Percentiles rank a stretch among this genome's conserved stretches.
Evolutionary conservation across 345 rosid species (phyloP).

Genomic region (Rubroshorea leprosula): DNA sequence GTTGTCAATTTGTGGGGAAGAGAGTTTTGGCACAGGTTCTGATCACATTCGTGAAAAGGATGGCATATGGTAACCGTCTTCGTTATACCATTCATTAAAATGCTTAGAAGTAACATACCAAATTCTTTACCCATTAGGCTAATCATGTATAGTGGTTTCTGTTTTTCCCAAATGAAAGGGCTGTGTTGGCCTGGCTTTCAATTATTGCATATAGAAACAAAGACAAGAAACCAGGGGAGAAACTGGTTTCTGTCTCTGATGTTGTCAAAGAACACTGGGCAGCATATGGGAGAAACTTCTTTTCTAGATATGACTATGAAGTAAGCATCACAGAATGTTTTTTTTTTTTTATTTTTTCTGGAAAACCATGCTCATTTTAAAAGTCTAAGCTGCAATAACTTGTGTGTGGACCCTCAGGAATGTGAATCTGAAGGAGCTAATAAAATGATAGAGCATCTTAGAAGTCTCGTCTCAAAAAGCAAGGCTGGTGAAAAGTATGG

Average conservation of each 20-base stretch:
- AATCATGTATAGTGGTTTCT: background rate
- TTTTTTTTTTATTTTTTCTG: slow-evolving; percentile 1
- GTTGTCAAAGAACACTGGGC: slow-evolving; percentile 91
- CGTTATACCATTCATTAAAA: background rate
- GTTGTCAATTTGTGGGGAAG: slow-evolving; percentile 92
- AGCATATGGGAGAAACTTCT: slow-evolving; percentile 84
- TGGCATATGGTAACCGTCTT: slow-evolving; percentile 75
- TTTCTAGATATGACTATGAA: slow-evolving; percentile 94
- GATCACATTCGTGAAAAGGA: slow-evolving; percentile 97
- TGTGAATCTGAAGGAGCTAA: slow-evolving; percentile 94
- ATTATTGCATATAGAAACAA: slow-evolving; percentile 75
- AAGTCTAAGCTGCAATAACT: background rate
- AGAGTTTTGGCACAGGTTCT: slow-evolving; percentile 97
- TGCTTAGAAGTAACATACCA: too few species aligned
- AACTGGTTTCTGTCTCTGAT: slow-evolving; percentile 74
- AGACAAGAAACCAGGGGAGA: slow-evolving; percentile 72
- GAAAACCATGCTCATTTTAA: background rate
- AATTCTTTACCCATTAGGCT: background rate
- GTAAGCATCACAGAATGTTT: slow-evolving; percentile 38
- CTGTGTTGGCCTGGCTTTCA: slow-evolving; percentile 93
- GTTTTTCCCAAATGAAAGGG: slow-evolving; percentile 43
- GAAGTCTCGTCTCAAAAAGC: slow-evolving; percentile 65
- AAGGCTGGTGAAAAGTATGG: slow-evolving; percentile 73
- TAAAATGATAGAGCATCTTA: slow-evolving; percentile 69
- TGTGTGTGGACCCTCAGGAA: slow-evolving; percentile 37